Evolutionary conservation across 129 eudicot species (phyloP).

Genomic region (Tagetes erecta): DNA sequence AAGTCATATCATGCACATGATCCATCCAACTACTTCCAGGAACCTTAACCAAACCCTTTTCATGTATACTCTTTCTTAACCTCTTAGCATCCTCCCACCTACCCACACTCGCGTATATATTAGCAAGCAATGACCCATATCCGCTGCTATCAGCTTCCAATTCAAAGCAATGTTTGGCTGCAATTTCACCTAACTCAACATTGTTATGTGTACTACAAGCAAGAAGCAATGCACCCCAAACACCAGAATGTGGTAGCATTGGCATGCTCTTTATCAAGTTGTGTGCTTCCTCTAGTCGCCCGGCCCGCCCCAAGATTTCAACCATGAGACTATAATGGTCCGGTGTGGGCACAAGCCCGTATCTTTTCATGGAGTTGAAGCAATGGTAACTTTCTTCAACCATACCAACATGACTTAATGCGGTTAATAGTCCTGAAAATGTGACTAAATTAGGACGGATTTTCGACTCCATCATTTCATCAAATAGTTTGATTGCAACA

Average conservation of each 20-base stretch:
- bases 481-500: slow-evolving; percentile 33
- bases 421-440: slow-evolving; percentile 40
- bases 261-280: slow-evolving; percentile 44
- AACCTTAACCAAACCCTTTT: slow-evolving; percentile 39
- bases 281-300: slow-evolving; percentile 46
- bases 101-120: slow-evolving; percentile 43
- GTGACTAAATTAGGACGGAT: slow-evolving; percentile 48
- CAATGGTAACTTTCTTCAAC: slow-evolving; percentile 37
- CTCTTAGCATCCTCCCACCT: slow-evolving; percentile 55
- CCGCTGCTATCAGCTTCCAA: slow-evolving; percentile 38
- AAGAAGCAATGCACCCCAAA: slow-evolving; percentile 48
- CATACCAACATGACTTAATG: slow-evolving; percentile 26
- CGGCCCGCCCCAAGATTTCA: slow-evolving; percentile 46
- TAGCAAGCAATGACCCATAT: slow-evolving; percentile 46
- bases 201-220: slow-evolving; percentile 39
- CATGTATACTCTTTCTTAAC: slow-evolving; percentile 34
- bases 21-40: slow-evolving; percentile 58
- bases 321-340: slow-evolving; percentile 50
- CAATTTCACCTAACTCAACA: slow-evolving; percentile 42
- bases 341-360: slow-evolving; percentile 35
- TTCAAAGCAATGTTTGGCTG: slow-evolving; percentile 40
- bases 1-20: slow-evolving; percentile 3
- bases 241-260: slow-evolving; percentile 39
- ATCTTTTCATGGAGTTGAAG: slow-evolving; percentile 37
- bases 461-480: slow-evolving; percentile 43